Conservation (phyloP, 257 asterid species). For the Capsicum pubescens region DNA sequence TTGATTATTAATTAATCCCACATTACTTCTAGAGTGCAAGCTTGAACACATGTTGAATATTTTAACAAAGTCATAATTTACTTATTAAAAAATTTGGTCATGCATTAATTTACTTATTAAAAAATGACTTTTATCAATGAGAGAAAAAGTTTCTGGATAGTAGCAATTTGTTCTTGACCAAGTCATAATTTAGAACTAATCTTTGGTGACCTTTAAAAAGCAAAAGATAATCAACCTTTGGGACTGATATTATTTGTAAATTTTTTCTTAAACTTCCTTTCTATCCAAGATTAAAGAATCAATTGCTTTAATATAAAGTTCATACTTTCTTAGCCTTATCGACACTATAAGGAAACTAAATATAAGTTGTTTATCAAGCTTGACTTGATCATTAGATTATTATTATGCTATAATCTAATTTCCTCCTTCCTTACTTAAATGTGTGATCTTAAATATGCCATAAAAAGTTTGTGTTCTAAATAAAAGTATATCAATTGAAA, state of each 20-base stretch:
- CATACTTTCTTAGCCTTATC: neutral
- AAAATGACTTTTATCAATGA: too few species aligned
- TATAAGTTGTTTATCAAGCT: neutral
- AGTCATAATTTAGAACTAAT: neutral
- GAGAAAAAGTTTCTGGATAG: neutral
- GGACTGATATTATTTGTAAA: neutral
- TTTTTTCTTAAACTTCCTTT: neutral
- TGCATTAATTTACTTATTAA: too few species aligned
- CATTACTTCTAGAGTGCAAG: neutral
- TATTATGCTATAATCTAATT: neutral
- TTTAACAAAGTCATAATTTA: too few species aligned
- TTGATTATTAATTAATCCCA: neutral
- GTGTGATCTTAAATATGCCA: too few species aligned
- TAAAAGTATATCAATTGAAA: too few species aligned
- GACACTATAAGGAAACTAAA: neutral
- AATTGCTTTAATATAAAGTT: conserved; percentile 10
- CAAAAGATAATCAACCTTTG: neutral
- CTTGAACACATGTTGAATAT: neutral
- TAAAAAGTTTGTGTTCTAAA: too few species aligned
- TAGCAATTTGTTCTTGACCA: neutral
- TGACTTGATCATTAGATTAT: neutral
- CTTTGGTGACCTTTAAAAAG: neutral
- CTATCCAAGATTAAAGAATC: neutral
- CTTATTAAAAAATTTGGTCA: too few species aligned
- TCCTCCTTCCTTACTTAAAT: neutral